These are phyloP conservation scores for Penicillium crustosum DNA, from an alignment of 2,329 filamentous ascomycete species.

Conservation along the genomic window DNA sequence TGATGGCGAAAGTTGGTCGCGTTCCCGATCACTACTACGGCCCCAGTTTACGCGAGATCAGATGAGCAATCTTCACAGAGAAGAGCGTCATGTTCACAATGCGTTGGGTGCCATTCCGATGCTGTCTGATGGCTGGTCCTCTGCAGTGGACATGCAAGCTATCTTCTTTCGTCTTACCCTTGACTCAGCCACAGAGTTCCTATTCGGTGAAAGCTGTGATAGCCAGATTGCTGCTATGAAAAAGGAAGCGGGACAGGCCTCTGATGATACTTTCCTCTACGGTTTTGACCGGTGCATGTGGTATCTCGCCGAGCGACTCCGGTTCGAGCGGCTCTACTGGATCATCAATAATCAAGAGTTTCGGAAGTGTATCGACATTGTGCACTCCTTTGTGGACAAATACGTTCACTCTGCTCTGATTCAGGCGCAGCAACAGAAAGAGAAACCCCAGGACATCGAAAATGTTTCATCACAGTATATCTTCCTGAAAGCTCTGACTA, in stretches of 20 bases:
- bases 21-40: constrained; percentile 45
- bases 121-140: constrained; percentile 50
- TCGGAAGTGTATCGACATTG: neutral
- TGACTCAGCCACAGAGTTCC: constrained; percentile 66
- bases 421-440: neutral
- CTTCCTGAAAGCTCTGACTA: constrained; percentile 1
- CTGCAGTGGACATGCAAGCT: constrained; percentile 59
- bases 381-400: neutral
- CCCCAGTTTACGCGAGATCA: constrained; percentile 56
- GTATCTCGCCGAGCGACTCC: constrained; percentile 5
- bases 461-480: neutral
- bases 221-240: neutral
- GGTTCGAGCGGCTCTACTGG: constrained; percentile 1
- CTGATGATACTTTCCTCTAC: constrained; percentile 1
- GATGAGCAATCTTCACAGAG: constrained; percentile 55
- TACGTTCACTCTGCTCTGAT: neutral
- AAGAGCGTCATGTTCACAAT: constrained; percentile 57
- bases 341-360: neutral
- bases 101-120: constrained; percentile 41
- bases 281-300: neutral
- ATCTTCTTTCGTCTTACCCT: constrained; percentile 66
- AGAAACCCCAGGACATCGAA: neutral
- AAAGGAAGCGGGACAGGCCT: neutral
- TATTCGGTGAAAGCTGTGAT: constrained; percentile 55
- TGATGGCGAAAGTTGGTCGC: constrained; percentile 51